phyloP scores from a whole-genome alignment of 2,329 filamentous ascomycete species.

The Nothophoma quercina region DNA sequence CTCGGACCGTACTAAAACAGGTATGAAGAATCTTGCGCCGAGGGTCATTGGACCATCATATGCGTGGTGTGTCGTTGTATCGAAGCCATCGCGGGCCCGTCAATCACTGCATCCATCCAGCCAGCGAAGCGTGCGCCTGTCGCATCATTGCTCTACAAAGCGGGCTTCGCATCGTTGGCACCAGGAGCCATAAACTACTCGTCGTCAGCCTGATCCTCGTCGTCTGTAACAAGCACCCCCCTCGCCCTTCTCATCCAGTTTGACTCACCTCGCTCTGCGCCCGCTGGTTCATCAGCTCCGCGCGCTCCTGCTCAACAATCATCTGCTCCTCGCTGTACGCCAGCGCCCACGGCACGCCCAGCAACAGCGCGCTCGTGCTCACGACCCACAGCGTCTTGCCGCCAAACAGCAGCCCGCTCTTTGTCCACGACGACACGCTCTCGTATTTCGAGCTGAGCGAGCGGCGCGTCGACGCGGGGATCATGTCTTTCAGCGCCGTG shows the following conservation, averaged over 20 bases:
- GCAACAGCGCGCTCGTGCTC: conserved; percentile 84
- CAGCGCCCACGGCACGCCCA: conserved; percentile 92
- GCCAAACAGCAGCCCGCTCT: conserved; percentile 70
- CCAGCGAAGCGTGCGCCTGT: no score
- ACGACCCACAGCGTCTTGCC: conserved; percentile 92
- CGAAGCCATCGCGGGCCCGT: no score
- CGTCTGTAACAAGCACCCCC: no score
- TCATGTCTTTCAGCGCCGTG: conserved; percentile 78
- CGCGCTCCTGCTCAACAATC: conserved; percentile 95
- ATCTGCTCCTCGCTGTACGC: conserved; percentile 96
- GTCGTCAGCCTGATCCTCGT: conserved; percentile 24
- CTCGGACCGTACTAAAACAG: conserved; percentile 33
- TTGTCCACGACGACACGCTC: conserved; percentile 64
- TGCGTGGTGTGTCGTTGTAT: no score
- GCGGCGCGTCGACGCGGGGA: conserved; percentile 80
- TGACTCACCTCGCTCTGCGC: conserved; percentile 73
- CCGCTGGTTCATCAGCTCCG: conserved; percentile 94
- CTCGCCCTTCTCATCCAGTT: background rate
- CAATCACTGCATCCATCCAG: background rate
- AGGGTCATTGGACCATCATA: no score
- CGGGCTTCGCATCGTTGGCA: conserved; percentile 42
- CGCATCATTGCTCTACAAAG: conserved; percentile 36
- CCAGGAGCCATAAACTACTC: conserved; percentile 46
- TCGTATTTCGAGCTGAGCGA: conserved; percentile 52
- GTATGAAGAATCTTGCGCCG: conserved; percentile 24